Base-by-base conservation (phyloP, 176 grass and related monocot genomes). In the Oryza longistaminata region DNA sequence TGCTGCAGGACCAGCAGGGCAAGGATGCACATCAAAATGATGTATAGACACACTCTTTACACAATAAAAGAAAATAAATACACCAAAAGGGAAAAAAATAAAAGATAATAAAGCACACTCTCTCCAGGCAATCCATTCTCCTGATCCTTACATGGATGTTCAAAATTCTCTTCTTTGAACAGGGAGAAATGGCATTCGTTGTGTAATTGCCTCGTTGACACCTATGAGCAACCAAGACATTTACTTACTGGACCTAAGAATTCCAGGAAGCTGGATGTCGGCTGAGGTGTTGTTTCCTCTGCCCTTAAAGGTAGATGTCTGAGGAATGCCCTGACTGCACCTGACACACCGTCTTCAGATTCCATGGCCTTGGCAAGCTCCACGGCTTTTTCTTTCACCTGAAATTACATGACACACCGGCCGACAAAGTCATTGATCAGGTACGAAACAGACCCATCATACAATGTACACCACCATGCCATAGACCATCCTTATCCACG, bases 301-400 rank as follows among this genome's bases (percentile, higher is more conserved):
- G 68, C 6, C 87, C 19, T 68, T 19, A 68, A 80, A 73, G 93
- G 93, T 74, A 98, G 71, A 80, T 98, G 96, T 61, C 66, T 98
- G 11, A 95, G 90, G 68, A 98, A 98, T 53, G 85, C 96, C 82
- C 85, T 92, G 15, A 98, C 96, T 68, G 96, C 96, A 42, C 93
- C 96, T 0, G 83, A 83, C 44, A 95, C 86, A 2, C 96, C 96
- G 4, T 95, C 93, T 76, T 98, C 91, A 2, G 82, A 90, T 82
- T 93, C 91, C 89, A 98, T 93, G 43, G 96, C 91, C 55, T 84
- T 92, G 64, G 96, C 88, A 42, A 98, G 68, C 55, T 92, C 86
- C 33, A 93, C 79, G 11, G 93, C 93, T 25, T 83, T 90, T 55
- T 87, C 89, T 86, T 98, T 98, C 35, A 96, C 94, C 94, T 96